Conservation (phyloP, 2,329 filamentous ascomycete genomes). For the Purpureocillium takamizusanense region DNA sequence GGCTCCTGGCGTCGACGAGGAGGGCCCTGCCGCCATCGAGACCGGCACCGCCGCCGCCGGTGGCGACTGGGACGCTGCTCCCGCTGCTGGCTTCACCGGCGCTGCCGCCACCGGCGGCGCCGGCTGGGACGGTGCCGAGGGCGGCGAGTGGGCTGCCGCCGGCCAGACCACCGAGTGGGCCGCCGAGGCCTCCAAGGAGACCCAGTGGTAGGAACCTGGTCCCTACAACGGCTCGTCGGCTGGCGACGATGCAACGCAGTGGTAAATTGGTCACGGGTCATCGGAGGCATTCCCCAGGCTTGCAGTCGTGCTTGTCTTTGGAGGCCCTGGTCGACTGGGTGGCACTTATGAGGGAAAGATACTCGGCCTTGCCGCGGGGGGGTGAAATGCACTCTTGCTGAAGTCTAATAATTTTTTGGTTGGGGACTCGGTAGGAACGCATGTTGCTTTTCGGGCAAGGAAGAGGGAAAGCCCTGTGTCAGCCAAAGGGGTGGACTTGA, state of each 20-base stretch:
- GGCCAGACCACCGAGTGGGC: constrained; percentile 62
- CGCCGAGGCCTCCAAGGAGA: constrained; percentile 45
- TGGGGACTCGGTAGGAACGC: too few relatives aligned
- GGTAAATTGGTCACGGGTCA: constrained; percentile 8
- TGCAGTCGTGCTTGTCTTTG: constrained; percentile 2
- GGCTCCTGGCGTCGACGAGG: constrained; percentile 76
- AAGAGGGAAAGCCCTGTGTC: constrained; percentile 98
- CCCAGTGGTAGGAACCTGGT: constrained; percentile 37
- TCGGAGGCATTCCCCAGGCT: constrained; percentile 4
- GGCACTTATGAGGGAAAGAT: constrained; percentile 99
- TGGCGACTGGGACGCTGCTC: constrained; percentile 75
- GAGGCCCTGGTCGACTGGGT: constrained; percentile 43
- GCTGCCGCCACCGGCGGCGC: constrained; percentile 40
- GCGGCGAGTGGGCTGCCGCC: constrained; percentile 56
- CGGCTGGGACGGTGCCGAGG: constrained; percentile 49
- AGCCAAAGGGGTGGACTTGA: constrained; percentile 78
- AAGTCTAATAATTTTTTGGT: too few relatives aligned
- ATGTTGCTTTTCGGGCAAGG: too few relatives aligned
- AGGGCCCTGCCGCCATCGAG: constrained; percentile 69
- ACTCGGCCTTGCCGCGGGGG: constrained; percentile 59
- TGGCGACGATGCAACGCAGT: constrained; percentile 4
- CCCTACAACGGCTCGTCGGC: constrained; percentile 6
- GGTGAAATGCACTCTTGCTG: too few relatives aligned
- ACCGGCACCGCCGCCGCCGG: constrained; percentile 59
- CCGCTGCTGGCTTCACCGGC: constrained; percentile 61